Evolutionary conservation across 805 yeast species (phyloP).

Genomic region (Candida taoyuanica): DNA sequence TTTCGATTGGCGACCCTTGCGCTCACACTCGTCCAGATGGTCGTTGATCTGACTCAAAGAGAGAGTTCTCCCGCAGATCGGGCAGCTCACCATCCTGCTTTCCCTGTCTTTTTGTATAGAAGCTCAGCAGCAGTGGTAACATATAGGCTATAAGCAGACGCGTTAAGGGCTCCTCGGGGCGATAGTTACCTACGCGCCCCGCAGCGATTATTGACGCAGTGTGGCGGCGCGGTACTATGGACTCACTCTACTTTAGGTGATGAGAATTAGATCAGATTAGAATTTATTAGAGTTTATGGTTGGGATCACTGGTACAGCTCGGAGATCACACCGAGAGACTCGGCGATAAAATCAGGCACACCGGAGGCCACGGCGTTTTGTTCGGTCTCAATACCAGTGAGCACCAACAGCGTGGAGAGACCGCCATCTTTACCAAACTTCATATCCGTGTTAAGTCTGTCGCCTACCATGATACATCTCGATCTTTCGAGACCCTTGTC

Average conservation of each 20-base stretch:
- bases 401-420: slow-evolving; percentile 76
- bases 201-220: too few species aligned
- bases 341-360: slow-evolving; percentile 64
- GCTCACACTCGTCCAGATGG: slow-evolving; percentile 25
- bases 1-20: slow-evolving; percentile 1
- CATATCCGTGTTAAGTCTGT: slow-evolving; percentile 92
- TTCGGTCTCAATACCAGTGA: slow-evolving; percentile 88
- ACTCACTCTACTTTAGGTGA: too few species aligned
- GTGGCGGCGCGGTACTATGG: too few species aligned
- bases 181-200: too few species aligned
- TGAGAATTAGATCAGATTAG: too few species aligned
- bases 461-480: slow-evolving; percentile 89
- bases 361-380: slow-evolving; percentile 44
- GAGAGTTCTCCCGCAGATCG: slow-evolving; percentile 21
- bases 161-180: too few species aligned
- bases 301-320: slow-evolving; percentile 43
- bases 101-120: too few species aligned
- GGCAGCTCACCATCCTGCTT: slow-evolving; percentile 26
- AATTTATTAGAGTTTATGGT: neutral
- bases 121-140: too few species aligned
- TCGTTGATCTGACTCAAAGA: slow-evolving; percentile 19
- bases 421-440: slow-evolving; percentile 86
- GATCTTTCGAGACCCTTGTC: slow-evolving; percentile 48
- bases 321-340: slow-evolving; percentile 53
- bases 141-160: too few species aligned